These are phyloP conservation scores for Lasiodiplodia gonubiensis DNA, from an alignment of 2,329 filamentous ascomycete species.

Conservation along the genomic window DNA sequence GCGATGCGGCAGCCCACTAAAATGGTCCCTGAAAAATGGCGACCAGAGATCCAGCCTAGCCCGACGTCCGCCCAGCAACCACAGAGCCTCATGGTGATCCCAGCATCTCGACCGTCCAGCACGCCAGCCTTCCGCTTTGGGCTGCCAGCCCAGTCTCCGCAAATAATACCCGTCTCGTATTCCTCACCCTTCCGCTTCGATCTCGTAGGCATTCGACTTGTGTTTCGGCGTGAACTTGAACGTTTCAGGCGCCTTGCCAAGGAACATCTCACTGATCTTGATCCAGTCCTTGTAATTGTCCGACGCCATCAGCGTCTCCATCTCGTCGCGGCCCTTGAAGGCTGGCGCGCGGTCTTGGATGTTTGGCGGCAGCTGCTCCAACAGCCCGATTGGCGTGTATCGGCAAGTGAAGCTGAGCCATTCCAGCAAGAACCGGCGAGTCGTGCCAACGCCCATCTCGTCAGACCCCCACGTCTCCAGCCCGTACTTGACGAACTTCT, in stretches of 20 bases:
- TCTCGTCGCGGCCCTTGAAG: slow-evolving; percentile 81
- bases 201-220: slow-evolving; percentile 90
- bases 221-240: slow-evolving; percentile 98
- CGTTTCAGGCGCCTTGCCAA: slow-evolving; percentile 85
- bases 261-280: slow-evolving; percentile 98
- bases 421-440: slow-evolving; percentile 89
- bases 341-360: slow-evolving; percentile 88
- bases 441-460: slow-evolving; percentile 89
- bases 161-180: not conserved
- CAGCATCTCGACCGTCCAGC: not conserved
- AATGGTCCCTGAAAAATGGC: slow-evolving; percentile 8
- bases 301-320: slow-evolving; percentile 92
- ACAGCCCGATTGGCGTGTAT: slow-evolving; percentile 86
- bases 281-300: slow-evolving; percentile 97
- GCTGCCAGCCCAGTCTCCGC: slow-evolving; percentile 2
- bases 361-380: slow-evolving; percentile 86
- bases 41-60: slow-evolving; percentile 16
- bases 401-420: slow-evolving; percentile 93
- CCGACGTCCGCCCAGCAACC: slow-evolving; percentile 10
- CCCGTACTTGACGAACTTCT: slow-evolving; percentile 88
- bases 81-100: slow-evolving; percentile 13
- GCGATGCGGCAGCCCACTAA: slow-evolving; percentile 9
- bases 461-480: slow-evolving; percentile 95
- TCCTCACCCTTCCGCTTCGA: slow-evolving; percentile 59
- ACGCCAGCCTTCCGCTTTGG: not conserved